Conservation (phyloP, 2,329 filamentous ascomycete genomes). For the Verticillium albo-atrum region DNA sequence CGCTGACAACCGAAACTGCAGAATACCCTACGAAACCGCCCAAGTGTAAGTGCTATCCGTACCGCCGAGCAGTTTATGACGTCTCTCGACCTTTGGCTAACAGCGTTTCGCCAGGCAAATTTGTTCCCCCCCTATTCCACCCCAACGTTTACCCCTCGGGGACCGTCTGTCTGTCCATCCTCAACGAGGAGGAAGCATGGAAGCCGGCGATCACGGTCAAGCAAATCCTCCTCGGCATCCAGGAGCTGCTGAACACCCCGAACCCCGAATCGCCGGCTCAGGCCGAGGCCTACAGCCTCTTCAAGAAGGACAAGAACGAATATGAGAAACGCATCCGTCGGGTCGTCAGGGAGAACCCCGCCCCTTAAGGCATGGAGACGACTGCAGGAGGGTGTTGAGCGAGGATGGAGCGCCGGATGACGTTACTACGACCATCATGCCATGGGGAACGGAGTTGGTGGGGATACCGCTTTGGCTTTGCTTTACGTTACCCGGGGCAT, state of each 20-base stretch:
- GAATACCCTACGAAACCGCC: slow-evolving; percentile 98
- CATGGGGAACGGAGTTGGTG: neutral
- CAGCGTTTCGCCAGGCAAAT: slow-evolving; percentile 66
- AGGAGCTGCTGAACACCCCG: slow-evolving; percentile 91
- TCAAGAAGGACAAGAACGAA: slow-evolving; percentile 80
- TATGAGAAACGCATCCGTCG: slow-evolving; percentile 87
- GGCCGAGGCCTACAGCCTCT: slow-evolving; percentile 95
- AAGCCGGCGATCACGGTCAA: slow-evolving; percentile 98
- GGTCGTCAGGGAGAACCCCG: slow-evolving; percentile 85
- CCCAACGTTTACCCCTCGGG: slow-evolving; percentile 98
- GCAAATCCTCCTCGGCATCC: slow-evolving; percentile 92
- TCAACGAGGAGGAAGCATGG: slow-evolving; percentile 99
- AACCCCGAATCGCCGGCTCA: slow-evolving; percentile 97
- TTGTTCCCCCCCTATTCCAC: slow-evolving; percentile 91
- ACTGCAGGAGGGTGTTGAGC: slow-evolving; percentile 12
- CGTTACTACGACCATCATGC: neutral
- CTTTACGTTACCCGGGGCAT: neutral
- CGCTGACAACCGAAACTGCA: slow-evolving; percentile 32
- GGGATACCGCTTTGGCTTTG: neutral
- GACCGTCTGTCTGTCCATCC: slow-evolving; percentile 92
- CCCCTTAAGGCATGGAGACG: slow-evolving; percentile 41
- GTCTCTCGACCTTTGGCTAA: neutral
- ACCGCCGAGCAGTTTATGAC: neutral
- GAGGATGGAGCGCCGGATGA: neutral
- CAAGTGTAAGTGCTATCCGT: slow-evolving; percentile 70